Evolutionary conservation across 352 stramenopile species (phyloP).

Genomic region (Phytophthora macrochlamydospora): DNA sequence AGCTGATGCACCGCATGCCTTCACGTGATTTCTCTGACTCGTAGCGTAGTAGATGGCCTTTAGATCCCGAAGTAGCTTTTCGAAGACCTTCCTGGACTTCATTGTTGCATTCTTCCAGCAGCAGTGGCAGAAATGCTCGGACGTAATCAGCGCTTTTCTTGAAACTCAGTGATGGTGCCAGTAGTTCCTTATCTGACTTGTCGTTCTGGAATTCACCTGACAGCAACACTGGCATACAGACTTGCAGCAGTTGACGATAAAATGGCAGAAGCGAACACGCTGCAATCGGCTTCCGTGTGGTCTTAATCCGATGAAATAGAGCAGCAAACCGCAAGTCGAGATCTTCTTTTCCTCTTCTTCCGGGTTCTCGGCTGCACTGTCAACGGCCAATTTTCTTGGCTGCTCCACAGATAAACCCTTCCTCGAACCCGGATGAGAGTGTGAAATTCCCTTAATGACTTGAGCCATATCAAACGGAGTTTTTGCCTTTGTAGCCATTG

Average conservation of each 20-base stretch:
- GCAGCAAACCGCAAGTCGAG: conserved; percentile 55
- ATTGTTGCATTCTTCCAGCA: conserved; percentile 86
- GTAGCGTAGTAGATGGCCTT: conserved; percentile 72
- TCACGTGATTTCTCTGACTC: conserved; percentile 82
- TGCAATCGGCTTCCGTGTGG: conserved; percentile 73
- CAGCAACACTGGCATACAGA: conserved; percentile 77
- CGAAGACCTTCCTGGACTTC: conserved; percentile 77
- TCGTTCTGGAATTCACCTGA: conserved; percentile 68
- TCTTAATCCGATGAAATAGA: conserved; percentile 85
- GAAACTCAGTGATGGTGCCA: conserved; percentile 63
- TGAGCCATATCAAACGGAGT: conserved; percentile 64
- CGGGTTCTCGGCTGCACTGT: conserved; percentile 13
- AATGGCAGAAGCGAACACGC: conserved; percentile 80
- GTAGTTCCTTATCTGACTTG: conserved; percentile 54
- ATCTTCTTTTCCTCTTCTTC: conserved; percentile 56
- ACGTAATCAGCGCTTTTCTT: conserved; percentile 76
- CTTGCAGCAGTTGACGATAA: conserved; percentile 80
- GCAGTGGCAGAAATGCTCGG: conserved; percentile 75
- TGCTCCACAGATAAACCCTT: conserved; percentile 17
- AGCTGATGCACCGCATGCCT: conserved; percentile 81
- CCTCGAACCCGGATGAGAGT: conserved; percentile 46
- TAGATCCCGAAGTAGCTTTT: conserved; percentile 45
- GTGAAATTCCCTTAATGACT: conserved; percentile 65
- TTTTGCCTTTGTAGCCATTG: conserved; percentile 35
- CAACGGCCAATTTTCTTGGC: conserved; percentile 10